Base-by-base conservation (phyloP, 345 rosid species). In the Sisymbrium altissimum region DNA sequence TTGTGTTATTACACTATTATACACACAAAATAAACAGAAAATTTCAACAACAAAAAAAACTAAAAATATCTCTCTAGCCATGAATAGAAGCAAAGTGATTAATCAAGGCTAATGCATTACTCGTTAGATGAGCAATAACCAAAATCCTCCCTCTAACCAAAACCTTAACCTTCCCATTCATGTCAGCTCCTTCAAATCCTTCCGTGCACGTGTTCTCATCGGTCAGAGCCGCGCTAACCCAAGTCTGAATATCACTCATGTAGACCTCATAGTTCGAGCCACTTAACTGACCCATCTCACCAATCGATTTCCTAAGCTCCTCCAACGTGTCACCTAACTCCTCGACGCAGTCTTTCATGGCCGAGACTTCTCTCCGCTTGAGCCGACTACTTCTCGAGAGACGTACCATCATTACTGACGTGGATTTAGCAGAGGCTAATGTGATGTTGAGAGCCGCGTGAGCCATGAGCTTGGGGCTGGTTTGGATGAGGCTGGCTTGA, bases 141-240 rank as follows among this genome's bases (percentile, higher is more conserved):
- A 81, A 58, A 53, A 87, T 83, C 75, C 50, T 59, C 49, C 43
- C 19, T 60, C 89, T 83, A 27, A 84, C 90, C 4, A 43, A 33
- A 18, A 54, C 64, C 78, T 73, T 84, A 67, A 72, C 40, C 12
- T 69, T 79, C 39, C 84, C 83, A 19, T 82, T 73, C 91, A 81
- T 83, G 7, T 23, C 58, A 3, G 64, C 66, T 53, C 84, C 86
- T 1, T 72, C 66, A 19, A 93, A 90, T 17, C 97, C 97, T 2
- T 93, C 96, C 10, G 77, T 76, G 76, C 98, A 89, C 12, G 96
- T 90, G 68, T 15, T 78, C 72, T 87, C 92, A 17, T 87, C 81
- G 0, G 96, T 93, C 81, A 93, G 43, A 41, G 89, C 93, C 12
- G 93, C 92, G 35, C 96, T 89, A 38, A 81, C 93, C 97, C 98